Conservation (phyloP, 2,329 filamentous ascomycete species). For the Talaromyces pinophilus region DNA sequence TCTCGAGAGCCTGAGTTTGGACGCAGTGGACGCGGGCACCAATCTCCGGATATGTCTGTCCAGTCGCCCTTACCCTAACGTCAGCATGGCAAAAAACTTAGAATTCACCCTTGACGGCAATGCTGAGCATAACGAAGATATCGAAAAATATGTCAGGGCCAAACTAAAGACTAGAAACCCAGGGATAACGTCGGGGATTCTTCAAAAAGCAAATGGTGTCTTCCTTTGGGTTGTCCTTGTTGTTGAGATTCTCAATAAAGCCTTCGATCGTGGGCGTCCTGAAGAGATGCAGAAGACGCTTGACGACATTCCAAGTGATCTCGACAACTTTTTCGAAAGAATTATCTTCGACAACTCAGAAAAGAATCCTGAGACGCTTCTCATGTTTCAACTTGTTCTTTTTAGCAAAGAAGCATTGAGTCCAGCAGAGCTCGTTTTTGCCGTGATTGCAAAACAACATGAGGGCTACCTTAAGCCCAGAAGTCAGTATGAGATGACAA, state of each 20-base stretch:
- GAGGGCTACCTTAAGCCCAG: not conserved
- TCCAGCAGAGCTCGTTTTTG: not conserved
- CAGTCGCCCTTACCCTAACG: constrained; percentile 11
- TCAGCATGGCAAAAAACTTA: not conserved
- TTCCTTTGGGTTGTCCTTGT: constrained; percentile 51
- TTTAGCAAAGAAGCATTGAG: not conserved
- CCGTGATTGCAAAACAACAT: not conserved
- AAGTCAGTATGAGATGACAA: not conserved
- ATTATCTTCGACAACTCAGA: not conserved
- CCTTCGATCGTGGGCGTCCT: constrained; percentile 33
- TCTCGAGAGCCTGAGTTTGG: not conserved
- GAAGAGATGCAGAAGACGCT: constrained; percentile 33
- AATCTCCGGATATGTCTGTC: constrained; percentile 4
- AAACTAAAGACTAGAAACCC: not conserved
- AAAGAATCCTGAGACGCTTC: constrained; percentile 3
- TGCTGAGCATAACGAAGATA: not conserved
- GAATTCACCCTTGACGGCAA: constrained; percentile 22
- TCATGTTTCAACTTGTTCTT: not conserved
- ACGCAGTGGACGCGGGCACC: not conserved
- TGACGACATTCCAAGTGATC: constrained; percentile 33
- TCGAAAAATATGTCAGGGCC: not conserved
- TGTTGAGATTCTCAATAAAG: constrained; percentile 42
- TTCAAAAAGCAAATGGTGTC: constrained; percentile 39
- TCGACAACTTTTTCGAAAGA: constrained; percentile 5
- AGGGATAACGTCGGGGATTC: constrained; percentile 27